Percentiles rank a stretch among this genome's conserved stretches.
phyloP scores from a whole-genome alignment of 1,284 basidiomycete species.

The Clitocybe nebularis region DNA sequence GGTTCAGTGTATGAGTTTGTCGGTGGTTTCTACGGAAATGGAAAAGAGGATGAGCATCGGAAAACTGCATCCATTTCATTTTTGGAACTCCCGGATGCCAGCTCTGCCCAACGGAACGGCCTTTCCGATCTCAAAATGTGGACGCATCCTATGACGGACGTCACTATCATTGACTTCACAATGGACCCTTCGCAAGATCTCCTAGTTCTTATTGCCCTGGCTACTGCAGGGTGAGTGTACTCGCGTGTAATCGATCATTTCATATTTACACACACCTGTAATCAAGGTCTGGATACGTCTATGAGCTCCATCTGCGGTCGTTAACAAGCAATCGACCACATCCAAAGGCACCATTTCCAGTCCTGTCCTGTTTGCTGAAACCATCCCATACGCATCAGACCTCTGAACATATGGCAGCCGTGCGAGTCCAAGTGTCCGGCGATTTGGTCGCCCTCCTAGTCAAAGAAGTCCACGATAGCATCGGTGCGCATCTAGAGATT shows the following conservation, averaged over 20 bases:
- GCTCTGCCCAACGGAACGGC: constrained; percentile 11
- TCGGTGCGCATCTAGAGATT: constrained; percentile 38
- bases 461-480: constrained; percentile 37
- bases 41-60: constrained; percentile 36
- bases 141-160: constrained; percentile 36
- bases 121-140: constrained; percentile 28
- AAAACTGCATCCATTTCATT: constrained; percentile 41
- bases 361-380: constrained; percentile 34
- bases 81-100: constrained; percentile 32
- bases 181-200: constrained; percentile 52
- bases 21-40: constrained; percentile 45
- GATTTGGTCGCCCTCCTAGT: constrained; percentile 42
- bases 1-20: constrained; percentile 49
- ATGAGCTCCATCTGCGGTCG: constrained; percentile 44
- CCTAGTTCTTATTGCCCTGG: constrained; percentile 41
- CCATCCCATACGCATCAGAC: constrained; percentile 21
- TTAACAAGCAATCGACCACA: constrained; percentile 47
- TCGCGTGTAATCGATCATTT: constrained; percentile 1
- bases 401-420: constrained; percentile 33
- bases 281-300: constrained; percentile 35
- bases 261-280: constrained; percentile 1
- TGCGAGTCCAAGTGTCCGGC: constrained; percentile 45
- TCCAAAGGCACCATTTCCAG: constrained; percentile 34
- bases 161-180: constrained; percentile 46
- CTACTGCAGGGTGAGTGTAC: constrained; percentile 36